Evolutionary conservation across 2,329 filamentous ascomycete genomes (phyloP).

Genomic region (Neophaeococcomyces mojaviensis): DNA sequence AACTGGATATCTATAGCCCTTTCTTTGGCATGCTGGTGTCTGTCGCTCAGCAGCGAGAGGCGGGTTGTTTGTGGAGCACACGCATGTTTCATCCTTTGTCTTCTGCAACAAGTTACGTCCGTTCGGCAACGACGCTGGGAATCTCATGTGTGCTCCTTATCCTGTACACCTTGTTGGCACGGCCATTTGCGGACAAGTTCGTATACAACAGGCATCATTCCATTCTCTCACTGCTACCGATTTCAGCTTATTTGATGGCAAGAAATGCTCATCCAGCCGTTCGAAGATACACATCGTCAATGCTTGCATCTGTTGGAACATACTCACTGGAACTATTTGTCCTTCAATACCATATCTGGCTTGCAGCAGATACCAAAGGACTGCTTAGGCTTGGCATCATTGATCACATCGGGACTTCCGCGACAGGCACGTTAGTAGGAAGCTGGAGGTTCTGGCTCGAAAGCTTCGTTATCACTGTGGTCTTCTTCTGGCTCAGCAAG

Average conservation of each 20-base stretch:
- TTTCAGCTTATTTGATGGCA: slow-evolving; percentile 46
- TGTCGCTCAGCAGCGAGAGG: slow-evolving; percentile 18
- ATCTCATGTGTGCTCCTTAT: slow-evolving; percentile 22
- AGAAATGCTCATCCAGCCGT: slow-evolving; percentile 42
- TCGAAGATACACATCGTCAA: slow-evolving; percentile 37
- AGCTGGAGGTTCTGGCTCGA: slow-evolving; percentile 19
- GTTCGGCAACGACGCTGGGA: background rate
- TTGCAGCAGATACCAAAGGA: slow-evolving; percentile 51
- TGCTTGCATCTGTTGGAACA: slow-evolving; percentile 49
- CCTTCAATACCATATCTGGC: slow-evolving; percentile 55
- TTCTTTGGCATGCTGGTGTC: slow-evolving; percentile 50
- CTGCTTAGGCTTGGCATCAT: slow-evolving; percentile 35
- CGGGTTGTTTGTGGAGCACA: background rate
- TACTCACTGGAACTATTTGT: slow-evolving; percentile 54
- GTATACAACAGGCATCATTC: slow-evolving; percentile 48
- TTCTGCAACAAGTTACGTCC: too few relatives aligned
- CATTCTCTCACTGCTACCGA: slow-evolving; percentile 47
- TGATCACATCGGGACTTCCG: background rate
- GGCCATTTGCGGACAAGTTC: slow-evolving; percentile 28
- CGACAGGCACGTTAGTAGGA: background rate
- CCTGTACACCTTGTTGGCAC: slow-evolving; percentile 30
- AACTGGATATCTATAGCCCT: slow-evolving; percentile 48
- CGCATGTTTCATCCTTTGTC: background rate
- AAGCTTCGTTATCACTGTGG: slow-evolving; percentile 31
- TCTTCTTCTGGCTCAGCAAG: slow-evolving; percentile 40